Evolutionary conservation across 768 basidiomycete genomes (phyloP).

Genomic region (Mycena venus): DNA sequence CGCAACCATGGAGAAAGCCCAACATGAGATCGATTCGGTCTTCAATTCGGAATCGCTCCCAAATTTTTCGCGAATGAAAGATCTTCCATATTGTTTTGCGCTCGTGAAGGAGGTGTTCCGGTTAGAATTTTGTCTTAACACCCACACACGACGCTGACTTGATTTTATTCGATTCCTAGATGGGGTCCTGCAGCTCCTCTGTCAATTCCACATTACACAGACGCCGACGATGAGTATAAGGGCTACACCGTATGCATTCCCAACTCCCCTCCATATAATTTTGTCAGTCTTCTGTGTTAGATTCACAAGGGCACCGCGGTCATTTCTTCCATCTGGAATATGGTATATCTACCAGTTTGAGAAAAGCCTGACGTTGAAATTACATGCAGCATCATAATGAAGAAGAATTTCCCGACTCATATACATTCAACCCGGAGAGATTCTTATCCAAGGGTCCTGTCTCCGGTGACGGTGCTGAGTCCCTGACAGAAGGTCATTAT

Average conservation of each 20-base stretch:
- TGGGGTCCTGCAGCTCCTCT: background rate
- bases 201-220: background rate
- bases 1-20: background rate
- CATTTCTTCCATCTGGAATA: constrained; percentile 3
- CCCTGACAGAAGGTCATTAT: background rate
- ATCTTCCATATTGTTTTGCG: too few species aligned
- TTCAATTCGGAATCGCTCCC: background rate
- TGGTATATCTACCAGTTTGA: background rate
- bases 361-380: background rate
- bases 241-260: background rate
- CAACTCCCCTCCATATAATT: too few species aligned
- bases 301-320: background rate
- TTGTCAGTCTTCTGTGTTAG: background rate
- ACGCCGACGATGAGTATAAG: constrained; percentile 2
- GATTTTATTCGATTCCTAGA: background rate
- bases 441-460: too few species aligned
- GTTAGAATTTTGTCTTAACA: background rate
- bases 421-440: too few species aligned
- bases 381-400: background rate
- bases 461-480: background rate
- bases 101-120: constrained; percentile 4
- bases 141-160: background rate
- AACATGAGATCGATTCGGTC: background rate
- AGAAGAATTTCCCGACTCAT: background rate
- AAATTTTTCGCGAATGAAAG: background rate